Base-by-base conservation (phyloP, 768 basidiomycete species). In the Pulveroboletus sp. region DNA sequence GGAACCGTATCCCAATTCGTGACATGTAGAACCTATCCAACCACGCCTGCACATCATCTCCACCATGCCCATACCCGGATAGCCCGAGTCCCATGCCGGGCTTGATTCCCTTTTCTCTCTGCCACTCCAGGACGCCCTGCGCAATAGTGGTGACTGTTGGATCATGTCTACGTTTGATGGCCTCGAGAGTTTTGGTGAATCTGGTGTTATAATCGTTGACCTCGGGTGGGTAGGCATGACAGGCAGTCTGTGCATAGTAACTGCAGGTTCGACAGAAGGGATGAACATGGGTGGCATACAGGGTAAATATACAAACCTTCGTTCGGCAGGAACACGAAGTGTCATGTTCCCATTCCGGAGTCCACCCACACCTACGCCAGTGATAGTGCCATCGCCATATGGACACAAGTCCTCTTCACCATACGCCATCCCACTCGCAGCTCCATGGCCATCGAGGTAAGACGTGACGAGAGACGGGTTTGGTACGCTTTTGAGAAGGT, bases 91-190 rank as follows among this genome's bases (percentile, higher is more conserved):
- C 64, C 56, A 56, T 67, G 2, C 64, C 65, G 11, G 56, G 46
- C 35, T 55, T 65, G 2, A 64, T 62, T 20, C 62, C 65, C n/a
- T 58, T 67, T 41, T 50, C 75, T 29, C 82, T 77, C 65, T 98
- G 97, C 94, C 94, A 97, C 65, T 99, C 95, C 50, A 97, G 74
- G 5, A 99, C 89, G 40, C 95, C 95, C 68, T 95, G 94, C 0
- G 91, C 93, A 48, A 98, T 90, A 8, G 94, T 97, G 6, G 95
- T 94, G 8, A 98, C 97, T 0, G 97, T 98, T 0, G 95, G 95
- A 62, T 98, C 95, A 69, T 99, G 97, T 11, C 97, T 77, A 48
- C 77, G 81, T 73, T 99, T 99, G 76, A 99, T 94, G 20, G 81
- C 73, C 39, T 94, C 87, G 9, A 98, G 77, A 31, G 82, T 68